A percentile compares a stretch with the other conserved stretches of the same genome.
These are phyloP conservation scores for Cytospora leucostoma DNA, from an alignment of 2,329 filamentous ascomycete genomes.

Conservation along the genomic window DNA sequence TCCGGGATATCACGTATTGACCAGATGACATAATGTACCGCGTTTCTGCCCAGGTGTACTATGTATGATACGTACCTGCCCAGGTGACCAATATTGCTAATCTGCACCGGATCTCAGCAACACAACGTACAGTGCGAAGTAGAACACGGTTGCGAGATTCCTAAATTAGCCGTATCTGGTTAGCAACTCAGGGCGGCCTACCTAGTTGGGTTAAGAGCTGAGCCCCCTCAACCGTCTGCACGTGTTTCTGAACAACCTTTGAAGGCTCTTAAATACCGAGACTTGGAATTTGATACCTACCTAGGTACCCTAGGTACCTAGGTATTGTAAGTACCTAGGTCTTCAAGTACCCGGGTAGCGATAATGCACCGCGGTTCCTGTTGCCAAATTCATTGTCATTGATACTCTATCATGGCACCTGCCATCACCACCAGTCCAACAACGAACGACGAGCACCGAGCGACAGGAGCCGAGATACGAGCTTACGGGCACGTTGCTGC, in stretches of 20 bases:
- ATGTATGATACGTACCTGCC: background rate
- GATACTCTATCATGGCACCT: background rate
- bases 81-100: background rate
- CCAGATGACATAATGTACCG: background rate
- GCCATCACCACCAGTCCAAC: background rate
- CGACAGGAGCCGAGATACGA: background rate
- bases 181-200: background rate
- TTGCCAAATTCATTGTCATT: background rate
- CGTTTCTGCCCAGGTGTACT: background rate
- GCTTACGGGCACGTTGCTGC: background rate
- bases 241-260: background rate
- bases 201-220: background rate
- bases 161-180: background rate
- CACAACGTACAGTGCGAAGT: background rate
- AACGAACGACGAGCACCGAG: background rate
- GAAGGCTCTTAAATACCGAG: background rate
- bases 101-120: slow-evolving; percentile 2
- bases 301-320: background rate
- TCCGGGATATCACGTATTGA: background rate
- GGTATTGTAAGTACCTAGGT: too few relatives aligned
- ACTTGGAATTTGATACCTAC: background rate
- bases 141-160: background rate
- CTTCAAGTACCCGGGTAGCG: background rate
- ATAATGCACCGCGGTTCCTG: background rate
- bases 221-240: background rate